A percentile compares a stretch with the other conserved stretches of the same genome.
These are phyloP conservation scores for Aspergillus novoparasiticus DNA, from an alignment of 2,329 filamentous ascomycete species.

Conservation along the genomic window DNA sequence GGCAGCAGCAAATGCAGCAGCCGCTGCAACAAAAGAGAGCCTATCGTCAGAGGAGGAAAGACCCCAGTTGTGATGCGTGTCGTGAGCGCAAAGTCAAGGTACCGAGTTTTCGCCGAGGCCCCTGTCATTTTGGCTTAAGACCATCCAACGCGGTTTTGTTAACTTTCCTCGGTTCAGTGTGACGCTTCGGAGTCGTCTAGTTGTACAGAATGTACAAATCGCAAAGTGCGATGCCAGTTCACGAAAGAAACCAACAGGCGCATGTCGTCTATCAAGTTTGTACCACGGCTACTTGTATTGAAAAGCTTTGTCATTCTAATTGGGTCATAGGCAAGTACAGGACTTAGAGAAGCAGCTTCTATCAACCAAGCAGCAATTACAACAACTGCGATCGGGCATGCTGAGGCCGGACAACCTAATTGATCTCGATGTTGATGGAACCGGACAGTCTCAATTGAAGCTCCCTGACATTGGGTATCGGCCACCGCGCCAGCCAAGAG, in stretches of 20 bases:
- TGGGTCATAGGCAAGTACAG: conserved; percentile 71
- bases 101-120: conserved; percentile 15
- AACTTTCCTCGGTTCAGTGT: conserved; percentile 55
- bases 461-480: conserved; percentile 68
- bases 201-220: conserved; percentile 95
- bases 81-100: conserved; percentile 76
- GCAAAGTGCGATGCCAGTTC: conserved; percentile 97
- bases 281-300: conserved; percentile 17
- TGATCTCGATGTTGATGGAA: conserved; percentile 44
- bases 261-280: conserved; percentile 96
- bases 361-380: conserved; percentile 77
- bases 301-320: conserved; percentile 18
- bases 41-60: conserved; percentile 91
- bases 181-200: conserved; percentile 95
- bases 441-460: conserved; percentile 52
- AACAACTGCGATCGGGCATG: conserved; percentile 68
- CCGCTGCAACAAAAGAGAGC: conserved; percentile 82
- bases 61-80: conserved; percentile 96
- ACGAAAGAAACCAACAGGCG: conserved; percentile 98
- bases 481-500: conserved; percentile 64
- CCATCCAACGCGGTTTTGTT: conserved; percentile 1
- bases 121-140: conserved; percentile 3
- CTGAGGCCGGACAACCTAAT: conserved; percentile 50
- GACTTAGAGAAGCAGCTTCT: conserved; percentile 92
- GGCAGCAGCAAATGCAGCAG: conserved; percentile 59